phyloP scores from a whole-genome alignment of 257 asterid genomes.

The Ilex asprella region DNA sequence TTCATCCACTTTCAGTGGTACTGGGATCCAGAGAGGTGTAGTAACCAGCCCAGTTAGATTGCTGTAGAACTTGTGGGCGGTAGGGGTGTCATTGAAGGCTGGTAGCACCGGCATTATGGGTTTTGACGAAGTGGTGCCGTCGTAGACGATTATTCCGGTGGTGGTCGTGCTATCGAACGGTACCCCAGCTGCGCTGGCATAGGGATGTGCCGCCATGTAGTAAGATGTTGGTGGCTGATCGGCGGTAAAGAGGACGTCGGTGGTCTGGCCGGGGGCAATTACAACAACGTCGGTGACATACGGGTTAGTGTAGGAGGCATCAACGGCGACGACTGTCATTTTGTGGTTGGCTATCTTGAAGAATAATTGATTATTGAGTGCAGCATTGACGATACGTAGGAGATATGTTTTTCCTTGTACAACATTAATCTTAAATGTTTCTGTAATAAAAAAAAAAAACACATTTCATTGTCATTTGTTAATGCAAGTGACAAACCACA shows the following conservation, averaged over 20 bases:
- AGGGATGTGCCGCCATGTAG: constrained; percentile 1
- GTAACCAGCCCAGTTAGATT: not conserved
- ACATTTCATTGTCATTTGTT: no score
- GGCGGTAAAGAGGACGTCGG: constrained; percentile 1
- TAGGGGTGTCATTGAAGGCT: not conserved
- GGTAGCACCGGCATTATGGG: not conserved
- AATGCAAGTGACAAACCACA: not conserved
- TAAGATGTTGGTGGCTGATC: not conserved
- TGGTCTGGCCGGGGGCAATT: constrained; percentile 1
- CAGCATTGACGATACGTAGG: constrained; percentile 4
- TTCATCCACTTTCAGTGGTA: constrained; percentile 4
- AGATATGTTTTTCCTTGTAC: constrained; percentile 3
- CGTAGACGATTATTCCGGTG: not conserved
- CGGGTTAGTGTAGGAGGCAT: not conserved
- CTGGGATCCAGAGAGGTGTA: not conserved
- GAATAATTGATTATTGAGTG: not conserved
- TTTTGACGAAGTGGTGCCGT: not conserved
- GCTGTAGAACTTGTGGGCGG: constrained; percentile 1
- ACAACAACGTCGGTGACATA: not conserved
- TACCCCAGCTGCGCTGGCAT: not conserved
- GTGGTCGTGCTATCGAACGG: not conserved
- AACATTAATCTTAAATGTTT: not conserved
- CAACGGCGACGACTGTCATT: constrained; percentile 1
- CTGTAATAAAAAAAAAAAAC: not conserved
- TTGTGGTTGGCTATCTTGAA: constrained; percentile 1